Base-by-base conservation (phyloP, 2,329 filamentous ascomycete species). In the Aphanocladium album region DNA sequence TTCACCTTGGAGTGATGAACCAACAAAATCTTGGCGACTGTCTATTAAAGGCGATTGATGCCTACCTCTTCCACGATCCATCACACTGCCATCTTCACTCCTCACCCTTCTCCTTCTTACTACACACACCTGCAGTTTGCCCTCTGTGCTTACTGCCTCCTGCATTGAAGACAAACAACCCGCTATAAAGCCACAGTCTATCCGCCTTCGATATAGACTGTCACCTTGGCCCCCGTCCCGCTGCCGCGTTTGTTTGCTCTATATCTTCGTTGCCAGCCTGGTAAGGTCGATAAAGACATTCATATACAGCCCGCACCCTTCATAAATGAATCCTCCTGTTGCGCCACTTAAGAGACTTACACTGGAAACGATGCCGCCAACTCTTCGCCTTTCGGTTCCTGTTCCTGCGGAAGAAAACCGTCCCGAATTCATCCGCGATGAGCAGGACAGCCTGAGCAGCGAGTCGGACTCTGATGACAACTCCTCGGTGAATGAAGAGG, bases 401-500 rank as follows among this genome's bases (percentile, higher is more conserved):
- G 33, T 59, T 35, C 57, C 57, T 17, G 17, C 23, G 12, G 35
- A 39, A 17, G 37, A 53, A n/a, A 19, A 27, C 21, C 19, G 30
- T 41, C 6, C 7, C 25, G 47, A 45, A 1, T 9, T 21, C 6
- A 8, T 17, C 8, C 45, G 37, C 4, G 37, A 58, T 39, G 47
- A 52, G 17, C 51, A 39, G 39, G 21, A 21, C 6, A 14, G 30
- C 12, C 30, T 5, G 17, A 70, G 65, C 54, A 71, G 69, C 11
- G 68, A 68, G 43, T 65, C 65, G 0, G 71, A 71, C 27, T 64
- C 62, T 62, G 66, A 66, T 43, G 69, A 68, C 6, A 67, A 69
- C 5, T 67, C 64, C 49, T 76, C 73, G 14, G 73, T 64, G 8
- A 47, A 30, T 14, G 47, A 67, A 25, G 73, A 75, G 41, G 69